Conservation (phyloP, 164 flowering plant species). For the Annona squamosa region DNA sequence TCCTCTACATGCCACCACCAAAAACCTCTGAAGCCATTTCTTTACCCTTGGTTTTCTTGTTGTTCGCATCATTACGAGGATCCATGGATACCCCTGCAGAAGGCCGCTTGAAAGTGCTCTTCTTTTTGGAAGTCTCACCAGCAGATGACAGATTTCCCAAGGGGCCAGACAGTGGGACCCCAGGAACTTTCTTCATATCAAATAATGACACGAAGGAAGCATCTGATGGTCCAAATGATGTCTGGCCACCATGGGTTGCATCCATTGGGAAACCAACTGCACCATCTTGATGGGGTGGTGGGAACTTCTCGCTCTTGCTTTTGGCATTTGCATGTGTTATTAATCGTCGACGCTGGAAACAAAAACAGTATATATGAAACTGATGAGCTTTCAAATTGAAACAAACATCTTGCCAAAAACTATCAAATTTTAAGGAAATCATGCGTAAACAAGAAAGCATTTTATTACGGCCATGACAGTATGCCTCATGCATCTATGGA, state of each 20-base stretch:
- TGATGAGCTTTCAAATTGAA: background rate
- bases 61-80: conserved; percentile 14
- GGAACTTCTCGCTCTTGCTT: conserved; percentile 95
- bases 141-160: conserved; percentile 22
- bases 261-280: conserved; percentile 52
- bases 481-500: background rate
- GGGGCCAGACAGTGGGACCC: conserved; percentile 23
- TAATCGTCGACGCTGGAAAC: conserved; percentile 58
- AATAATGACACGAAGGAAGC: conserved; percentile 52
- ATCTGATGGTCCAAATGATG: conserved; percentile 50
- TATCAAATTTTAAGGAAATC: background rate
- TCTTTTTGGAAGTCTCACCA: conserved; percentile 38
- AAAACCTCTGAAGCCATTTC: conserved; percentile 41
- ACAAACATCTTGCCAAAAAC: background rate
- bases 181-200: conserved; percentile 30
- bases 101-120: conserved; percentile 41
- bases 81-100: conserved; percentile 42
- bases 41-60: conserved; percentile 31
- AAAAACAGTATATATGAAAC: conserved; percentile 1
- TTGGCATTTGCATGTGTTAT: conserved; percentile 52
- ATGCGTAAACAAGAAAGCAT: background rate
- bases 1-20: conserved; percentile 26
- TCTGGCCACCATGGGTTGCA: conserved; percentile 40
- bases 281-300: conserved; percentile 93
- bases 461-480: background rate